Conservation (phyloP, 2,329 filamentous ascomycete genomes). For the Colletotrichum liaoningense region DNA sequence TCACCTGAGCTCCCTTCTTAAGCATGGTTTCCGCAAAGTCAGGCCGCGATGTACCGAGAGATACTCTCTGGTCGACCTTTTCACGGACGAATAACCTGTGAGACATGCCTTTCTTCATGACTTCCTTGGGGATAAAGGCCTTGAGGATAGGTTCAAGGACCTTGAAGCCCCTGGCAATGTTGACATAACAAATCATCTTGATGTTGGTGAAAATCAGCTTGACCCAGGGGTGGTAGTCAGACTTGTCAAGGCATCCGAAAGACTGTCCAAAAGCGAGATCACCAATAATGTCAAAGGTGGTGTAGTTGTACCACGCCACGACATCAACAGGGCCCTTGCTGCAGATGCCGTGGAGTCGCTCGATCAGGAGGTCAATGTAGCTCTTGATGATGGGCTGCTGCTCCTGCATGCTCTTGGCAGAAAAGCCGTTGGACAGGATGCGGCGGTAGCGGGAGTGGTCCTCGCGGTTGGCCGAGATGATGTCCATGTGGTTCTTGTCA, state of each 20-base stretch:
- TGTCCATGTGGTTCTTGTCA: conserved; percentile 10
- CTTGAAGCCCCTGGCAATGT: not conserved
- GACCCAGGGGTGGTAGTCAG: conserved; percentile 33
- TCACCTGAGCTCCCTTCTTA: conserved; percentile 29
- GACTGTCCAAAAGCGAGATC: conserved; percentile 44
- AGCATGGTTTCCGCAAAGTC: conserved; percentile 39
- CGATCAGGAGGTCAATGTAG: conserved; percentile 53
- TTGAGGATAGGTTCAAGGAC: conserved; percentile 5
- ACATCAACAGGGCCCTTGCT: conserved; percentile 37
- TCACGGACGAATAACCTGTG: conserved; percentile 6
- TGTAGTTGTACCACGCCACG: conserved; percentile 42
- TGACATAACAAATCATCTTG: not conserved
- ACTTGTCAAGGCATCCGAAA: conserved; percentile 42
- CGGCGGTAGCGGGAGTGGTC: conserved; percentile 34
- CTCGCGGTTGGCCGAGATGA: conserved; percentile 37
- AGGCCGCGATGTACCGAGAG: conserved; percentile 25
- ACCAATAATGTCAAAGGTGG: conserved; percentile 46
- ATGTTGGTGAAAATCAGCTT: conserved; percentile 38
- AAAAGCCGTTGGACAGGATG: conserved; percentile 40
- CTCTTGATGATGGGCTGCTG: conserved; percentile 45
- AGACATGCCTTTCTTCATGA: not conserved
- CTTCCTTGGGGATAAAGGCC: not conserved
- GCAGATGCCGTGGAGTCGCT: conserved; percentile 46
- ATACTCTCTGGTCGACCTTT: conserved; percentile 32
- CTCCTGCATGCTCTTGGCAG: conserved; percentile 39